A percentile compares a stretch with the other conserved stretches of the same genome.
These are phyloP conservation scores for Trichoderma pleuroti DNA, from an alignment of 2,329 filamentous ascomycete species.

Conservation along the genomic window DNA sequence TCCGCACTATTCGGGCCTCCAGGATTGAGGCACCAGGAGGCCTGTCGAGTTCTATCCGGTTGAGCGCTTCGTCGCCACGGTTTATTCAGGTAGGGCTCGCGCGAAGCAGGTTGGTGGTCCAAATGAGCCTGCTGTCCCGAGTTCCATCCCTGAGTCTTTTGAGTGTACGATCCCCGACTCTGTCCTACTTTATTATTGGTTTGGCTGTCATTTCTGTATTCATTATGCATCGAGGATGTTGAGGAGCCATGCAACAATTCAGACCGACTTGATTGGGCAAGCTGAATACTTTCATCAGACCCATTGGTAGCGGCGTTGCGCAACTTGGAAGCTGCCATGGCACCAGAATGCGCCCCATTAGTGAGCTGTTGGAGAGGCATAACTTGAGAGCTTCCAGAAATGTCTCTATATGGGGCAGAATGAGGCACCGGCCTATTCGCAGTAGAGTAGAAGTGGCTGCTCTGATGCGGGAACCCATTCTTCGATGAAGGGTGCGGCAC, in stretches of 20 bases:
- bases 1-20: constrained; percentile 17
- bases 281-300: not conserved
- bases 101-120: not conserved
- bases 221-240: not conserved
- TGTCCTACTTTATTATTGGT: not conserved
- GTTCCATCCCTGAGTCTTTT: not conserved
- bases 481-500: not conserved
- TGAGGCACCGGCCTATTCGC: not conserved
- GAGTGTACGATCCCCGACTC: constrained; percentile 9
- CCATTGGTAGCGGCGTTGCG: not conserved
- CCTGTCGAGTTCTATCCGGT: not conserved
- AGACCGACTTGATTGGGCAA: not conserved
- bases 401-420: not conserved
- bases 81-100: not conserved
- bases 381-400: not conserved
- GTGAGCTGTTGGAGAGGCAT: not conserved
- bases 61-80: not conserved
- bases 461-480: not conserved
- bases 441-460: not conserved
- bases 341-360: not conserved
- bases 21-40: constrained; percentile 26
- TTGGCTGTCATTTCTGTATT: not conserved
- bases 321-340: not conserved
- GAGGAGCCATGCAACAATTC: not conserved
- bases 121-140: not conserved